These are phyloP conservation scores for Thalassiosira livingstoniorum DNA, from an alignment of 352 stramenopile genomes.

Conservation along the genomic window DNA sequence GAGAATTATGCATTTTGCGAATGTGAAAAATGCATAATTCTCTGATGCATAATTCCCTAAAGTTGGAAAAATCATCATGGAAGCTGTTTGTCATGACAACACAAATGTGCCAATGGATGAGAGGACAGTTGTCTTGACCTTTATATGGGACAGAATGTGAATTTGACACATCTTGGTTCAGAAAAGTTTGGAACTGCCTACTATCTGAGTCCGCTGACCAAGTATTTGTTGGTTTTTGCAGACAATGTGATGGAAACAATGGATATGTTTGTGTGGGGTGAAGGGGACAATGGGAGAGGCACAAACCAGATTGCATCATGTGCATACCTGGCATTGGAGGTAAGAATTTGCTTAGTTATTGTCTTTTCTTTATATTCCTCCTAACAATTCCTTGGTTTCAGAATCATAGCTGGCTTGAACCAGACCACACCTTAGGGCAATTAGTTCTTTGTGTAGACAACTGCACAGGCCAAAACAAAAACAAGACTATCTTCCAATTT, in stretches of 20 bases:
- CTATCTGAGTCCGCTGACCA: constrained; percentile 9
- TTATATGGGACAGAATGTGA: constrained; percentile 21
- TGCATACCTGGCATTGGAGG: constrained; percentile 4
- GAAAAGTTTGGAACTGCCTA: constrained; percentile 6
- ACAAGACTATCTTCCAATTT: constrained; percentile 14
- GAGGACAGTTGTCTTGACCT: neutral
- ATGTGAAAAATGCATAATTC: too few species aligned
- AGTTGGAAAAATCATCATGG: too few species aligned
- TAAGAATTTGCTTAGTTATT: neutral
- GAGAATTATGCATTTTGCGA: too few species aligned
- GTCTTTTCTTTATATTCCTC: neutral
- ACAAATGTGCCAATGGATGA: neutral
- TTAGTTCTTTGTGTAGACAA: constrained; percentile 17
- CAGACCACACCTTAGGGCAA: neutral
- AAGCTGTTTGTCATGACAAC: neutral
- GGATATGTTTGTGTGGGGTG: constrained; percentile 20
- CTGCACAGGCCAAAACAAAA: constrained; percentile 23
- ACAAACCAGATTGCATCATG: constrained; percentile 11
- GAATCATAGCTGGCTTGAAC: neutral
- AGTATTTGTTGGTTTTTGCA: neutral
- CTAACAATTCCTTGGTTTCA: neutral
- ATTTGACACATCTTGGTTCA: neutral
- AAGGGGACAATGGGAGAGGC: neutral
- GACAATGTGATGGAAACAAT: neutral
- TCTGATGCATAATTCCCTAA: too few species aligned